These are phyloP conservation scores for Phalaenopsis hybrid DNA, from an alignment of 116 monocot species.

Conservation along the genomic window DNA sequence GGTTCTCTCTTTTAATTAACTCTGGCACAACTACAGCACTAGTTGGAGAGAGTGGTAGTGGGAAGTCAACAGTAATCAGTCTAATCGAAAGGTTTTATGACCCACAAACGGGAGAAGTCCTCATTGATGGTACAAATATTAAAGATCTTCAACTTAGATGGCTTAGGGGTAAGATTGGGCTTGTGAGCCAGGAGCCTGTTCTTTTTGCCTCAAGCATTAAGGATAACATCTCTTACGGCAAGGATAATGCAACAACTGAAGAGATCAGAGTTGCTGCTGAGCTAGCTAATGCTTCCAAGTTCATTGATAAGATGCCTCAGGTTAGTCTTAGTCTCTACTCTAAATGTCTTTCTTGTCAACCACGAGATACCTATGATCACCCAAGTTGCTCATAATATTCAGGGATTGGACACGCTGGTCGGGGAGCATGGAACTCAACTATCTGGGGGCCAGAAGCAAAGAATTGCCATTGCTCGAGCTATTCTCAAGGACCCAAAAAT, in stretches of 20 bases:
- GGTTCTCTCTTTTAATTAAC: constrained; percentile 41
- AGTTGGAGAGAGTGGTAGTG: constrained; percentile 81
- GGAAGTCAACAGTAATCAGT: constrained; percentile 65
- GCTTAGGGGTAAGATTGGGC: constrained; percentile 68
- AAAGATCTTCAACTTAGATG: constrained; percentile 60
- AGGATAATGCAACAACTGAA: constrained; percentile 53
- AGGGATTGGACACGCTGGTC: constrained; percentile 68
- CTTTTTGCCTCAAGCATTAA: constrained; percentile 55
- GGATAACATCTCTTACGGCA: constrained; percentile 74
- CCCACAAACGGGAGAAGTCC: constrained; percentile 63
- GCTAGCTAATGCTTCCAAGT: constrained; percentile 72
- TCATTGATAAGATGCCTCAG: constrained; percentile 70
- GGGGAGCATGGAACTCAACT: constrained; percentile 64
- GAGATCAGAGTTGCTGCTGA: constrained; percentile 56
- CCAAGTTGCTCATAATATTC: not conserved
- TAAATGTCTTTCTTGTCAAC: not conserved
- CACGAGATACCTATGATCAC: not conserved
- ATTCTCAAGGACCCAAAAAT: constrained; percentile 66
- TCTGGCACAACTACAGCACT: constrained; percentile 50
- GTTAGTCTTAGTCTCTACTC: constrained; percentile 16
- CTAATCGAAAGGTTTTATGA: constrained; percentile 76
- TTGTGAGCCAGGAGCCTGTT: constrained; percentile 78
- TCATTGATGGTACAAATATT: constrained; percentile 59
- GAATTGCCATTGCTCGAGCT: constrained; percentile 72
- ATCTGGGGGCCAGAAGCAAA: constrained; percentile 76